Conservation (phyloP, 2,329 filamentous ascomycete species). For the Ceratocystis colombiana region DNA sequence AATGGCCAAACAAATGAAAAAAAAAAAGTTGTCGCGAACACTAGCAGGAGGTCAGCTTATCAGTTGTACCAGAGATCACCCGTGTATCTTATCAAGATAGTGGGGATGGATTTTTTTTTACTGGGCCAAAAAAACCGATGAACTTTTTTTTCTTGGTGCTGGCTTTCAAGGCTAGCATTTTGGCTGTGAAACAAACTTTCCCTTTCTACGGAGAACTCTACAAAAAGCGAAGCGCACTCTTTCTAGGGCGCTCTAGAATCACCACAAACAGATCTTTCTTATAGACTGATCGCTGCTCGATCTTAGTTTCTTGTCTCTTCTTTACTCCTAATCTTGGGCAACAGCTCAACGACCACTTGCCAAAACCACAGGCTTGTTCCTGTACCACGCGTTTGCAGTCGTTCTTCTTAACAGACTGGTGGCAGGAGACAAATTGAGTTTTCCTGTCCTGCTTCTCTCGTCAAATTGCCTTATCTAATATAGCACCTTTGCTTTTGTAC, state of each 20-base stretch:
- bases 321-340: background rate
- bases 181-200: conserved; percentile 11
- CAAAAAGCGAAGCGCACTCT: background rate
- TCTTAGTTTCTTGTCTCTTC: background rate
- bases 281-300: background rate
- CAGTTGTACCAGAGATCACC: conserved; percentile 17
- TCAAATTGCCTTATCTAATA: background rate
- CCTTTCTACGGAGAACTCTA: background rate
- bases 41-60: conserved; percentile 2
- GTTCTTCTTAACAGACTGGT: background rate
- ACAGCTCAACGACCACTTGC: background rate
- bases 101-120: conserved; percentile 26
- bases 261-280: background rate
- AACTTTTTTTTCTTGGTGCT: conserved; percentile 23
- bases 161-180: conserved; percentile 9
- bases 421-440: background rate
- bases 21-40: conserved; percentile 24
- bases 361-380: background rate
- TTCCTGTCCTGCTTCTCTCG: background rate
- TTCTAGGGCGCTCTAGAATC: background rate
- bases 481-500: background rate
- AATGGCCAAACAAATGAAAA: background rate
- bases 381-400: background rate
- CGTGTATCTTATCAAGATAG: conserved; percentile 25
- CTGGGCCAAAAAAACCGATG: conserved; percentile 17